phyloP scores from a whole-genome alignment of 192 early-diverging fungal species.

The Gamsiella multidivaricata region DNA sequence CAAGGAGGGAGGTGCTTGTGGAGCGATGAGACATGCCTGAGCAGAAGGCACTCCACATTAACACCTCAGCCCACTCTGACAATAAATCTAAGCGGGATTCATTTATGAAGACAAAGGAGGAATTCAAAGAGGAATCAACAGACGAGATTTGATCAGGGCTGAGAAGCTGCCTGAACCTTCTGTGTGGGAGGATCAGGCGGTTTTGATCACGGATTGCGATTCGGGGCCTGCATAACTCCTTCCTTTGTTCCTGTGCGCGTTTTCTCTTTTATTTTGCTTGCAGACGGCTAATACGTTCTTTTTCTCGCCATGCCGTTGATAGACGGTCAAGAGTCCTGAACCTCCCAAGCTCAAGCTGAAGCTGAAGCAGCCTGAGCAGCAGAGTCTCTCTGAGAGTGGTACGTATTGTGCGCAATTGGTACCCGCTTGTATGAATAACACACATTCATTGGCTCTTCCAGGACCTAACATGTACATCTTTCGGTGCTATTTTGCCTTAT shows the following conservation, averaged over 20 bases:
- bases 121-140: neutral
- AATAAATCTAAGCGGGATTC: too few species aligned
- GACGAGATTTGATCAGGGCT: too few species aligned
- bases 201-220: too few species aligned
- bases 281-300: neutral
- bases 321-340: conserved; percentile 40
- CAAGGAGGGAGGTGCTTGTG: conserved; percentile 8
- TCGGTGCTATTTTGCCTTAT: neutral
- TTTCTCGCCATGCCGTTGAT: neutral
- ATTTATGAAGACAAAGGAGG: neutral
- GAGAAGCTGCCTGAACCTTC: too few species aligned
- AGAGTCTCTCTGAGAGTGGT: conserved; percentile 34
- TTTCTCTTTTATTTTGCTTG: too few species aligned
- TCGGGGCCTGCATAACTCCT: too few species aligned
- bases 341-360: conserved; percentile 47
- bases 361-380: conserved; percentile 48
- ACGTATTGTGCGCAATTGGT: too few species aligned
- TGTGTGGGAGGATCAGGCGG: too few species aligned
- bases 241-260: too few species aligned
- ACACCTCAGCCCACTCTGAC: too few species aligned
- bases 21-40: neutral
- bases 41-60: neutral
- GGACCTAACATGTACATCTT: neutral
- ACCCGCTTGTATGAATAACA: too few species aligned
- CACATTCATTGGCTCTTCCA: neutral